Evolutionary conservation across 169 alveolate species (phyloP).

Genomic region (Eimeria sp.): DNA sequence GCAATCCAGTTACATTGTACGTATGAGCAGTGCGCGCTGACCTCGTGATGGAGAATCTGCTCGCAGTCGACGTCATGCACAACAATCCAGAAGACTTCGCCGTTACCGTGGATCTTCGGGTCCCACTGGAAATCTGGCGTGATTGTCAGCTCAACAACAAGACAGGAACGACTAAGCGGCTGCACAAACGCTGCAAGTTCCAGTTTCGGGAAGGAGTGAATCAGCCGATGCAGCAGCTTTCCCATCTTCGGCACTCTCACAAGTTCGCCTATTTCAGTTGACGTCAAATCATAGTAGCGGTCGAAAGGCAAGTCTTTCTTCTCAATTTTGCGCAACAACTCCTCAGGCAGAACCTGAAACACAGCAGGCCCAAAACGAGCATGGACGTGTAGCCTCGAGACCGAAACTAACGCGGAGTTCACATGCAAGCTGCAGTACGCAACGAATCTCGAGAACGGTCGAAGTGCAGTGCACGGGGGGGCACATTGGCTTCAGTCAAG

Average conservation of each 20-base stretch:
- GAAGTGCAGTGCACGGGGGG: not conserved
- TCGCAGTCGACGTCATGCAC: slow-evolving; percentile 99
- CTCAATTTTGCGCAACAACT: slow-evolving; percentile 96
- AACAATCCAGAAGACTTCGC: slow-evolving; percentile 97
- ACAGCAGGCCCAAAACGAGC: not conserved
- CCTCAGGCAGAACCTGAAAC: slow-evolving; percentile 92
- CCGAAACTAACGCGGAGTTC: not conserved
- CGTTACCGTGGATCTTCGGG: slow-evolving; percentile 95
- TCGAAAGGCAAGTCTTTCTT: slow-evolving; percentile 98
- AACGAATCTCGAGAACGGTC: not conserved
- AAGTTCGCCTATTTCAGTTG: slow-evolving; percentile 96
- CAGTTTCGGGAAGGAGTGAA: slow-evolving; percentile 96
- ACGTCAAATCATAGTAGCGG: slow-evolving; percentile 96
- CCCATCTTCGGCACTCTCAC: slow-evolving; percentile 96
- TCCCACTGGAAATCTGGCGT: slow-evolving; percentile 98
- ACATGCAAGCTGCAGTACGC: not conserved
- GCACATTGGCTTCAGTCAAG: not conserved
- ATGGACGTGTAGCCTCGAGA: not conserved
- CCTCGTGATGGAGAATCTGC: slow-evolving; percentile 96
- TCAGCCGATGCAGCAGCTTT: slow-evolving; percentile 92
- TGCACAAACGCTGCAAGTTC: slow-evolving; percentile 97
- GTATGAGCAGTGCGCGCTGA: slow-evolving; percentile 53
- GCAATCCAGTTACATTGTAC: not conserved
- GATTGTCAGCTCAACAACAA: slow-evolving; percentile 95
- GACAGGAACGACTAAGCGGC: slow-evolving; percentile 97